Percentiles rank a stretch among this genome's conserved stretches.
Conservation (phyloP, 768 basidiomycete genomes). For the Erythrobasidium yunnanense region DNA sequence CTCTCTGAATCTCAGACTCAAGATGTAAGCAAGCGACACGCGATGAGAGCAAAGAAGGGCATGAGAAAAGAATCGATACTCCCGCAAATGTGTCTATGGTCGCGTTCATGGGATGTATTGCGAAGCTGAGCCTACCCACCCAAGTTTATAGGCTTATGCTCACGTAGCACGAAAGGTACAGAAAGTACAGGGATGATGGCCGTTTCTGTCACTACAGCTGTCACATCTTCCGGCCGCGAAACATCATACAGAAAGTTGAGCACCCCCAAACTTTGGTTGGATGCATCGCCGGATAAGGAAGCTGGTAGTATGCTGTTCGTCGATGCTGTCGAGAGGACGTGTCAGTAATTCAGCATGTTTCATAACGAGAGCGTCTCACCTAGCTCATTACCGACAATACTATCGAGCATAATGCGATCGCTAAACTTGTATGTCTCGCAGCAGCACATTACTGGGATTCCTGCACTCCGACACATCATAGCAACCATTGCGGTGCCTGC, state of each 20-base stretch:
- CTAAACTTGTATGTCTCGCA: slow-evolving; percentile 99
- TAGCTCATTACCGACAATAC: slow-evolving; percentile 89
- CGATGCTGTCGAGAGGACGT: slow-evolving; percentile 26
- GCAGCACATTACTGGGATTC: slow-evolving; percentile 87
- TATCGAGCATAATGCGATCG: slow-evolving; percentile 81
- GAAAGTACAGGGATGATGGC: slow-evolving; percentile 52
- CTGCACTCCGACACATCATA: slow-evolving; percentile 83
- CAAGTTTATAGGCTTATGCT: slow-evolving; percentile 35
- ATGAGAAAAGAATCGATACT: no score
- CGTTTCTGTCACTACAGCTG: slow-evolving; percentile 93
- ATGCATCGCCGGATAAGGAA: not conserved
- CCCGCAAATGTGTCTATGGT: no score
- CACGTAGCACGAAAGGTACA: slow-evolving; percentile 36
- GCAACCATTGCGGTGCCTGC: slow-evolving; percentile 92
- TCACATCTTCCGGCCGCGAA: slow-evolving; percentile 81
- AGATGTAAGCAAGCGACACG: no score
- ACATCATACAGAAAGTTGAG: slow-evolving; percentile 86
- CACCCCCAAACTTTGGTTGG: slow-evolving; percentile 57
- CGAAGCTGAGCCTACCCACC: not conserved
- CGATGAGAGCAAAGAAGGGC: no score
- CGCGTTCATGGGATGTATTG: no score
- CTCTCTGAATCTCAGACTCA: no score
- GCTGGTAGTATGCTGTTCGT: slow-evolving; percentile 6
- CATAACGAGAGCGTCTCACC: slow-evolving; percentile 48
- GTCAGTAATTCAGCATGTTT: not conserved